Evolutionary conservation across 768 basidiomycete genomes (phyloP).

Genomic region (Rhodotorula graminis): DNA sequence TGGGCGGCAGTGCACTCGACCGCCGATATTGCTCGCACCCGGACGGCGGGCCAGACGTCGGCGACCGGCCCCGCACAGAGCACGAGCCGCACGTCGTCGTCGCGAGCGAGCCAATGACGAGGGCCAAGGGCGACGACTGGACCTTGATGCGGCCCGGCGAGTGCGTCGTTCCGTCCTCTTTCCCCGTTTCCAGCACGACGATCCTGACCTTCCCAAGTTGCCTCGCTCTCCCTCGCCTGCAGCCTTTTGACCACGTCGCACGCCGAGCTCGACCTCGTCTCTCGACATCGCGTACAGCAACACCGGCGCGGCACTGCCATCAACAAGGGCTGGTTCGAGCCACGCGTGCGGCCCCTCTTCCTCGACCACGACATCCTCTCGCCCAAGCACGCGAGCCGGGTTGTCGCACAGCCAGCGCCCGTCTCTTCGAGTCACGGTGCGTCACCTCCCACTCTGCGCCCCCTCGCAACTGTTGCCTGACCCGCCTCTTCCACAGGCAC

Average conservation of each 20-base stretch:
- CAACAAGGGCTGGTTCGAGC: background rate
- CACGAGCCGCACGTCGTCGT: slow-evolving; percentile 13
- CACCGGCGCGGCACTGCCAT: background rate
- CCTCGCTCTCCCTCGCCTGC: background rate
- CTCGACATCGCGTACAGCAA: background rate
- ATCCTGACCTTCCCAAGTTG: background rate
- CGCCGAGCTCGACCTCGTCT: background rate
- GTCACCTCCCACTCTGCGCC: too few relatives aligned
- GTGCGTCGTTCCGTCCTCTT: background rate
- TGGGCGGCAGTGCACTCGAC: slow-evolving; percentile 1
- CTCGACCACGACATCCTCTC: background rate
- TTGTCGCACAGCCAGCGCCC: too few relatives aligned
- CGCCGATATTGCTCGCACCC: slow-evolving; percentile 2
- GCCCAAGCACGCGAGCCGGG: background rate
- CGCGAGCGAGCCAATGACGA: slow-evolving; percentile 20
- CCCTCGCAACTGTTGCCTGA: too few relatives aligned
- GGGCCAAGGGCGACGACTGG: background rate
- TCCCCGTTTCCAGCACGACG: too few relatives aligned
- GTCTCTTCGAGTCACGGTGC: too few relatives aligned
- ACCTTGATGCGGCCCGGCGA: background rate
- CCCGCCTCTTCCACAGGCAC: too few relatives aligned
- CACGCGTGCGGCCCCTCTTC: background rate
- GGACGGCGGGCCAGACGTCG: background rate
- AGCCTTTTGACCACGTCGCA: background rate
- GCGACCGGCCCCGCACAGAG: background rate